Percentiles rank a stretch among this genome's conserved stretches.
phyloP scores from a whole-genome alignment of 164 flowering plant species.

The Echeveria elegans region DNA sequence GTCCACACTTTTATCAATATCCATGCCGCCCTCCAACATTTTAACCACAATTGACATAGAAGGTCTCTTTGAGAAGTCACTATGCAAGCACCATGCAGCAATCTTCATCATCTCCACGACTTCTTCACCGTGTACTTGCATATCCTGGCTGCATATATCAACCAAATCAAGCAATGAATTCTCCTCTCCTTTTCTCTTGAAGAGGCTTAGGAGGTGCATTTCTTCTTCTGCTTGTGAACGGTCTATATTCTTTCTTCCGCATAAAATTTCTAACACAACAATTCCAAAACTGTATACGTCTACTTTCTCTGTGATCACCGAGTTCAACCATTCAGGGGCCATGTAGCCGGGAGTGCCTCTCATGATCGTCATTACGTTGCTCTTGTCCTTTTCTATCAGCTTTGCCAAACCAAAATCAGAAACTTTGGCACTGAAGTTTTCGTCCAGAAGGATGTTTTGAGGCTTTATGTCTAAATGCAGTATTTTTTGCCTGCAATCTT shows the following conservation, averaged over 20 bases:
- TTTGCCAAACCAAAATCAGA: constrained; percentile 18
- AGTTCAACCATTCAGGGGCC: constrained; percentile 19
- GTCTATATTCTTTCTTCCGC: constrained; percentile 15
- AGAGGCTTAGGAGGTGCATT: constrained; percentile 12
- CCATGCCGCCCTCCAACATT: constrained; percentile 16
- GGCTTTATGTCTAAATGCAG: no score
- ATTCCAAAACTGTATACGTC: no score
- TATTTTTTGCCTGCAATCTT: no score
- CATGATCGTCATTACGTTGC: constrained; percentile 17
- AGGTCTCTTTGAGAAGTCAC: constrained; percentile 15
- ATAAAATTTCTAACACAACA: no score
- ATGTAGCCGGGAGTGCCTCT: constrained; percentile 22
- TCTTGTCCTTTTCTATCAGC: constrained; percentile 13
- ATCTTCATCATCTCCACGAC: constrained; percentile 14
- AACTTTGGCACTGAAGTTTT: constrained; percentile 10
- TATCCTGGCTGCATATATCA: constrained; percentile 12
- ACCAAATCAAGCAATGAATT: constrained; percentile 12
- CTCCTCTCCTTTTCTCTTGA: constrained; percentile 13
- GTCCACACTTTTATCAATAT: constrained; percentile 11
- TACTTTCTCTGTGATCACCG: constrained; percentile 10
- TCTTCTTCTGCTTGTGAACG: constrained; percentile 11
- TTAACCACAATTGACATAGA: constrained; percentile 17
- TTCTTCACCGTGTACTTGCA: constrained; percentile 12
- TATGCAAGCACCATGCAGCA: constrained; percentile 19
- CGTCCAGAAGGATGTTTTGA: no score